A percentile compares a stretch with the other conserved stretches of the same genome.
phyloP scores from a whole-genome alignment of 2,329 filamentous ascomycete species.

The Ophiostoma populinum region DNA sequence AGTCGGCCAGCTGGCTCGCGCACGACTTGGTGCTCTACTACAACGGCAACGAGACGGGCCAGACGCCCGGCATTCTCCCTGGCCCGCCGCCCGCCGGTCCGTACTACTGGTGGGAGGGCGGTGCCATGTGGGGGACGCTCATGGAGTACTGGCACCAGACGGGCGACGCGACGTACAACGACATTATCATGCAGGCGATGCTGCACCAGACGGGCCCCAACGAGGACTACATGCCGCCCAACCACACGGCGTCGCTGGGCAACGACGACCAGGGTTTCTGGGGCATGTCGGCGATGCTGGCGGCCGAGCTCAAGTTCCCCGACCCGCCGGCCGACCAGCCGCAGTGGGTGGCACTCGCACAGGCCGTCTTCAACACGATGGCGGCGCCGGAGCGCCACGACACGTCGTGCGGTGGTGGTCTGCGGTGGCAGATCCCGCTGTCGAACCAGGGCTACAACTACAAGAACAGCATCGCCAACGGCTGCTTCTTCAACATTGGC shows the following conservation, averaged over 20 bases:
- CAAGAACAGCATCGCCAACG: conserved; percentile 35
- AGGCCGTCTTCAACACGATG: conserved; percentile 37
- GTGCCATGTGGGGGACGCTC: conserved; percentile 16
- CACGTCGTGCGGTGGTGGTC: conserved; percentile 37
- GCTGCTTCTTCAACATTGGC: conserved; percentile 30
- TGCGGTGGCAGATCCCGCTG: conserved; percentile 49
- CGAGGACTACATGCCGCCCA: conserved; percentile 30
- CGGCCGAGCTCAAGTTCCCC: conserved; percentile 35
- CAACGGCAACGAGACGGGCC: conserved; percentile 16
- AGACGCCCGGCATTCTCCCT: conserved; percentile 16
- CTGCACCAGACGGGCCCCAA: conserved; percentile 28
- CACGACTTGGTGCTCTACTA: conserved; percentile 17
- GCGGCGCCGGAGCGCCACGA: conserved; percentile 33
- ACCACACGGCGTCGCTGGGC: conserved; percentile 25
- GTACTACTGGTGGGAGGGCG: conserved; percentile 20
- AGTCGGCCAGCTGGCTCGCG: conserved; percentile 13
- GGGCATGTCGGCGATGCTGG: conserved; percentile 37
- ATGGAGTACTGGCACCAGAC: conserved; percentile 24
- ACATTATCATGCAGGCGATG: conserved; percentile 26
- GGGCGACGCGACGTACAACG: conserved; percentile 33
- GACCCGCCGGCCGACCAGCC: conserved; percentile 23
- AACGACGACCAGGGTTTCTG: conserved; percentile 46
- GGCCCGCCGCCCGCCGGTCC: conserved; percentile 15
- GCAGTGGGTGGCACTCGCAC: conserved; percentile 35
- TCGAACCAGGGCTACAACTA: conserved; percentile 49